Evolutionary conservation across 2,329 filamentous ascomycete genomes (phyloP).

Genomic region (Talaromyces pinophilus): DNA sequence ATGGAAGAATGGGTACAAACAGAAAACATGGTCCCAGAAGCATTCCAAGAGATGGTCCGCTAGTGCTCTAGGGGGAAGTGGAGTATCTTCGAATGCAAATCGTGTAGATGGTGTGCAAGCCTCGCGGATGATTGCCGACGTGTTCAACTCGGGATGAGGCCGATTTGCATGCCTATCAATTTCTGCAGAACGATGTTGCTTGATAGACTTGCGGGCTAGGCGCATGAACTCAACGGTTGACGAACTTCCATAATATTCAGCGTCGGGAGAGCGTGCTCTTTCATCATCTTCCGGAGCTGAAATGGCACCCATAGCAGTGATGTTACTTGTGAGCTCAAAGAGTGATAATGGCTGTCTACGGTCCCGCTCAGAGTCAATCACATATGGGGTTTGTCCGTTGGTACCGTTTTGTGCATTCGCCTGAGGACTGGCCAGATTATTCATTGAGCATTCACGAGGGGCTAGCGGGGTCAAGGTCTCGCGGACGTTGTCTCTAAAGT

Average conservation of each 20-base stretch:
- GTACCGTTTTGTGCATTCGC: too few relatives aligned
- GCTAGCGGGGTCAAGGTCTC: too few relatives aligned
- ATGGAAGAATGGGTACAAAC: constrained; percentile 50
- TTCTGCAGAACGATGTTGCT: neutral
- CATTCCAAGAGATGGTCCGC: constrained; percentile 46
- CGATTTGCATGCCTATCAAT: neutral
- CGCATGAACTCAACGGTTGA: constrained; percentile 46
- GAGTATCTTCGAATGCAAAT: constrained; percentile 36
- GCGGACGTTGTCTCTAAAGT: too few relatives aligned
- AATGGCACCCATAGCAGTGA: constrained; percentile 46
- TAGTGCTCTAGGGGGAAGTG: constrained; percentile 44
- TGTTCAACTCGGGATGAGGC: neutral
- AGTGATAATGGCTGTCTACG: constrained; percentile 22
- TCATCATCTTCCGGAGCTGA: constrained; percentile 34
- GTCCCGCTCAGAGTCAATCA: too few relatives aligned
- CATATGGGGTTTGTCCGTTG: too few relatives aligned
- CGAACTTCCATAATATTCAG: constrained; percentile 45
- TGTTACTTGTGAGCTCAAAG: constrained; percentile 24
- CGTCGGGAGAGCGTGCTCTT: constrained; percentile 25
- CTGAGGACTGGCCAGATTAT: too few relatives aligned
- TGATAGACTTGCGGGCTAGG: constrained; percentile 34
- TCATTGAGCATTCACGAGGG: too few relatives aligned
- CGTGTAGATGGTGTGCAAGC: neutral
- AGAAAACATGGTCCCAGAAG: constrained; percentile 46
- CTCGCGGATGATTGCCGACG: neutral